Evolutionary conservation across 179 eudicot genomes (phyloP), one percentile per base, ranked within the genome.

Genomic region (Silene coronaria): DNA sequence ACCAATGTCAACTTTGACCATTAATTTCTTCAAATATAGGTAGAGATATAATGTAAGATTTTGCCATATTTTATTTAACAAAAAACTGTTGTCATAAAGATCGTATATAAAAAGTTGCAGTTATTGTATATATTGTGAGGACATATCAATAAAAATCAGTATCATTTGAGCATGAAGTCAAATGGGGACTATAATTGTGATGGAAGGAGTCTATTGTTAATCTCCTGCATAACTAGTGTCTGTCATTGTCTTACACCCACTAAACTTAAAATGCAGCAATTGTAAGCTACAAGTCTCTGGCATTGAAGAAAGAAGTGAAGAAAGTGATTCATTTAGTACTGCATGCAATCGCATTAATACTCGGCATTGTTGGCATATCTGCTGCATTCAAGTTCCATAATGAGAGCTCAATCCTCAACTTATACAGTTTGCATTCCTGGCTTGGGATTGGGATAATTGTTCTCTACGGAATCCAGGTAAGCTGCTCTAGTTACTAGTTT

Each of bases 361-460:
- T 95, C 12, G 99, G 95, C 19, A 90, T 91, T 28, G 76, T 92
- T 42, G 99, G 97, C 26, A 84, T 92, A 22, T 88, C 83, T 42
- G 83, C 88, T 11, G 97, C 99, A 53, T 95, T 95, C 86, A 95
- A 92, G 85, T 83, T 62, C 83, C 99, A 95, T 71, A 95, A 95
- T 22, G 99, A 95, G 80, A 86, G 89, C 65, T 68, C 80, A 45
- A 85, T 95, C 78, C 87, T 79, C 74, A 94, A 94, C 85, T 80
- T 94, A 30, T 94, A 94, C 88, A 94, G 98, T 72, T 84, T 92
- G 67, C 98, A 92, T 77, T 95, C 99, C 17, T 95, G 99, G 99
- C 67, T 95, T 34, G 99, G 99, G 0, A 87, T 95, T 46, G 97
- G 94, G 69, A 77, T 89, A 48, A 92, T 95, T 51, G 16, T 34